Evolutionary conservation across 2,329 filamentous ascomycete genomes (phyloP).

Genomic region (Conoideocrella luteorostrata): DNA sequence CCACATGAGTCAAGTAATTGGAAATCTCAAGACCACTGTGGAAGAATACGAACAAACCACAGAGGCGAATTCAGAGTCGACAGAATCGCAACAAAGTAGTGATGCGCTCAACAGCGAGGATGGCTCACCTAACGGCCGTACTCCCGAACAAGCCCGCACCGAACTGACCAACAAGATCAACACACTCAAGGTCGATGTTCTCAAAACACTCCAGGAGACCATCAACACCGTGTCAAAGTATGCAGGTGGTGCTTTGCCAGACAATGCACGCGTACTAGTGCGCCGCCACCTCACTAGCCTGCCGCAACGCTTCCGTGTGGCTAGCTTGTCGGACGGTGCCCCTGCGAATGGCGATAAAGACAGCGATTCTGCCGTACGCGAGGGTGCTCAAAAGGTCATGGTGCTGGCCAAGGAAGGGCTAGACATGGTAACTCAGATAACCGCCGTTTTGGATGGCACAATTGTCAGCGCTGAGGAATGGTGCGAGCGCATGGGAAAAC

Average conservation of each 20-base stretch:
- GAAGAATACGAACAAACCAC: constrained; percentile 65
- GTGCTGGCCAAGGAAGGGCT: constrained; percentile 84
- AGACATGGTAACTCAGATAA: constrained; percentile 92
- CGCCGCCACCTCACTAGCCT: constrained; percentile 77
- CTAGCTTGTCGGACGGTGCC: constrained; percentile 42
- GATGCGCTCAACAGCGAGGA: neutral
- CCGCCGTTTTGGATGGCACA: constrained; percentile 78
- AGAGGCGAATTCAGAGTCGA: constrained; percentile 11
- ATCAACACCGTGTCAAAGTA: constrained; percentile 84
- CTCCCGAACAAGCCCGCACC: constrained; percentile 23
- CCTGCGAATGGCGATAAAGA: constrained; percentile 24
- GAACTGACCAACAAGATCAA: constrained; percentile 59
- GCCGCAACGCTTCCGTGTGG: constrained; percentile 74
- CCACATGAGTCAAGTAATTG: constrained; percentile 70
- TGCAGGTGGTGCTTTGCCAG: constrained; percentile 82
- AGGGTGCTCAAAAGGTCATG: constrained; percentile 69
- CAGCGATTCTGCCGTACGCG: constrained; percentile 31
- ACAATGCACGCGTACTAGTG: constrained; percentile 80
- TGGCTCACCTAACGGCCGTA: constrained; percentile 11
- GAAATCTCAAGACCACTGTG: constrained; percentile 65
- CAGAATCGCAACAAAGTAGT: constrained; percentile 1
- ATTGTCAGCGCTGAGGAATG: constrained; percentile 87
- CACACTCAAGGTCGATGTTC: constrained; percentile 60
- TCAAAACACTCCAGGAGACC: constrained; percentile 73
- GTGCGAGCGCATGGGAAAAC: constrained; percentile 68